Evolutionary conservation across 495 filamentous ascomycete genomes (phyloP), one percentile per base, ranked within the genome.

Genomic region (Podospora tetraspora): DNA sequence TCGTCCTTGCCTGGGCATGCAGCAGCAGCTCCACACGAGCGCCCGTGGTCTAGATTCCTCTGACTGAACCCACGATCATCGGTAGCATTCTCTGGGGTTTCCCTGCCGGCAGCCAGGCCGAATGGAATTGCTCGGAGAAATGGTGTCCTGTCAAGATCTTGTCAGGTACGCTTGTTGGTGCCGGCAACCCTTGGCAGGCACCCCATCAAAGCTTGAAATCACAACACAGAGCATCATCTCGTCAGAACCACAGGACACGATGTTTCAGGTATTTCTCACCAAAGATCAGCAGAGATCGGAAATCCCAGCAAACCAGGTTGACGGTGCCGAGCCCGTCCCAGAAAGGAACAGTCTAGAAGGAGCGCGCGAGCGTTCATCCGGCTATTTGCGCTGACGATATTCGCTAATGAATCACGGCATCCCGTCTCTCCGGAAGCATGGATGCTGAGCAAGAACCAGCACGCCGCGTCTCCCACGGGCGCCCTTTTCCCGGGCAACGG

Each of bases 401-500:
- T 66, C 65, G 65, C 57, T 22, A 66, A 61, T 37, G 32, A 66
- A 66, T 60, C 29, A 52, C 65, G 57, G 65, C 57, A 61, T 66
- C 30, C 37, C 64, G 64, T 25, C 43, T 66, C 32, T 34, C 19
- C 12, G 59, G 23, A 25, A 25, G 19, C 59, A 24, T 60, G 59
- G 59, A 9, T 60, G 59, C 16, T 16, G 59, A 29, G 32, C 21
- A 21, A 37, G 21, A 60, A 27, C 21, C 64, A 57, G 52, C 9
- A 9, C 52, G 34, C 52, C 23, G 16, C 25, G 16, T 59, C 52
- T 22, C 21, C 32, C 16, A 59, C 24, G 9, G 19, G 57, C 64
- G 52, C 57, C 57, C 65, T 59, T 66, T 66, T 69, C 64, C 64
- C 67, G 62, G 67, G 67, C 62, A 59, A 64, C 67, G 62, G 32